phyloP scores from a whole-genome alignment of 2,329 filamentous ascomycete genomes.

The Gremmenia infestans region DNA sequence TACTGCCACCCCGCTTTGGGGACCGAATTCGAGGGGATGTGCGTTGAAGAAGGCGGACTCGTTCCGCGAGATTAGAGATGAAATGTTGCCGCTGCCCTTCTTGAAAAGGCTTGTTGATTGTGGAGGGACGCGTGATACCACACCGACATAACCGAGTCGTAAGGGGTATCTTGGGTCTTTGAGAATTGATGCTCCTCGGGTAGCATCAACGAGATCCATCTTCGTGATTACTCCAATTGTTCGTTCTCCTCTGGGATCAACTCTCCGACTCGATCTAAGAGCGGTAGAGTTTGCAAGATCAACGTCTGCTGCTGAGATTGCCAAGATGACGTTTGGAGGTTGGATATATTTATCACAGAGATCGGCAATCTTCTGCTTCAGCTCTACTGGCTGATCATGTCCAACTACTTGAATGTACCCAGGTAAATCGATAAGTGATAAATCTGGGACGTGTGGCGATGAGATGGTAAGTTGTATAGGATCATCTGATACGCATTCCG shows the following conservation, averaged over 20 bases:
- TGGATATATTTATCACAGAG: slow-evolving; percentile 99
- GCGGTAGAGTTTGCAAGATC: slow-evolving; percentile 96
- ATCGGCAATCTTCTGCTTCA: slow-evolving; percentile 94
- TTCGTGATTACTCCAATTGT: slow-evolving; percentile 99
- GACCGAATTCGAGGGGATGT: slow-evolving; percentile 75
- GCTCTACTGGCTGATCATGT: slow-evolving; percentile 79
- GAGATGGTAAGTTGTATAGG: slow-evolving; percentile 95
- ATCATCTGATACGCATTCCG: slow-evolving; percentile 91
- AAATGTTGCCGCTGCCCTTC: slow-evolving; percentile 73
- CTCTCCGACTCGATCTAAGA: slow-evolving; percentile 79
- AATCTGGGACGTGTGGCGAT: slow-evolving; percentile 89
- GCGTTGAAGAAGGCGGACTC: slow-evolving; percentile 82
- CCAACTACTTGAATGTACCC: slow-evolving; percentile 97
- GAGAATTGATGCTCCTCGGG: slow-evolving; percentile 71
- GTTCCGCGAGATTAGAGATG: slow-evolving; percentile 77
- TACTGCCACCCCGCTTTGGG: slow-evolving; percentile 65
- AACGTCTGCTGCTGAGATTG: slow-evolving; percentile 95
- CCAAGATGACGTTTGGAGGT: slow-evolving; percentile 89
- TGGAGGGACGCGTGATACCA: slow-evolving; percentile 75
- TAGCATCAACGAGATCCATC: slow-evolving; percentile 92
- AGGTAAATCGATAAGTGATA: slow-evolving; percentile 92
- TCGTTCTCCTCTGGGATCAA: slow-evolving; percentile 89
- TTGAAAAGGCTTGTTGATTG: slow-evolving; percentile 68
- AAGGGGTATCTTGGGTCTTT: slow-evolving; percentile 90
- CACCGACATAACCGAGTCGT: slow-evolving; percentile 91